Base-by-base conservation (phyloP, 148 eudicot genomes). In the Agrostemma githago region DNA sequence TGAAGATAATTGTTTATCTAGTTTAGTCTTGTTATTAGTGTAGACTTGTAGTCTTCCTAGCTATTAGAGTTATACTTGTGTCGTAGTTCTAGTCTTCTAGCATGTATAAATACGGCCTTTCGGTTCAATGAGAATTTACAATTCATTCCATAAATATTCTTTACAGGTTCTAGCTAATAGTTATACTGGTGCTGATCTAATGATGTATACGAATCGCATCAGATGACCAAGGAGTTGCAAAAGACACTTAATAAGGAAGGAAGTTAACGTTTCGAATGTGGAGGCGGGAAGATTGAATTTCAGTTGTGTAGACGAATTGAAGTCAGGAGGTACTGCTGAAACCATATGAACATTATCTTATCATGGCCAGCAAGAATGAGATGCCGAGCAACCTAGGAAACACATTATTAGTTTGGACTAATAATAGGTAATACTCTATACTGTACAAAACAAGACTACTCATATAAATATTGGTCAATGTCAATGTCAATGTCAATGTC, bases 251-350 rank as follows among this genome's bases (percentile, higher is more conserved):
- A 62, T 1, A 46, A 58, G 41, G 6, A 17, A 54, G 16, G 41
- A 79, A 71, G 68, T 60, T 78, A 65, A 95, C 99, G 84, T 92
- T 95, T 20, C 99, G 99, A 57, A 95, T 89, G 82, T 89, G 91
- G 64, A 95, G 99, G 26, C 85, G 86, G 61, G 97, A 86, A 73
- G 97, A 95, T 75, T 92, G 92, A 79, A 95, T 92, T 88, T 88
- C 96, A 51, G 88, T 84, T n/a, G 97, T 92, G 78, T 85, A 95
- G 72, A 95, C 99, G 72, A n/a, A n/a, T n/a, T n/a, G n/a, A 92
- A 95, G 80, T 92, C 97, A 39, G 99, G 99, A 62, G 99, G n/a
- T n/a, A n/a, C 99, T 76, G 96, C 99, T 12, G 97, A 86, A 74
- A 95, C 99, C 66, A 95, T 84, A 79, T 95, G 94, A 68, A 95